Percentiles rank a stretch among this genome's conserved stretches.
phyloP scores from a whole-genome alignment of 2,329 filamentous ascomycete genomes.

The Rhytidhysteron rufulum region DNA sequence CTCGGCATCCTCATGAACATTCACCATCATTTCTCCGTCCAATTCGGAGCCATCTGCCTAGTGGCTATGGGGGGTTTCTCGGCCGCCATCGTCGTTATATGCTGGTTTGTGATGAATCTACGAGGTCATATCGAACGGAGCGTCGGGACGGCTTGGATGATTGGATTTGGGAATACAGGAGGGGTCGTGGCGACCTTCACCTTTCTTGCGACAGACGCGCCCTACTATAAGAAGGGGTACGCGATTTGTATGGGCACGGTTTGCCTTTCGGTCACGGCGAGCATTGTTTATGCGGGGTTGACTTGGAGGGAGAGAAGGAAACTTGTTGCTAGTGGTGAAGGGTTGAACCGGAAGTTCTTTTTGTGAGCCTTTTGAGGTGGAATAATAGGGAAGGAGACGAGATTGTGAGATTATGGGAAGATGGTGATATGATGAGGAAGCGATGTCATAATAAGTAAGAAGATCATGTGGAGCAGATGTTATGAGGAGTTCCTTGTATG shows the following conservation, averaged over 20 bases:
- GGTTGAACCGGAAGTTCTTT: too few relatives aligned
- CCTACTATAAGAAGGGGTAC: constrained; percentile 1
- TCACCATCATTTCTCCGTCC: constrained; percentile 8
- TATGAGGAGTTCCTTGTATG: too few relatives aligned
- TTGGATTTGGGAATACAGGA: constrained; percentile 41
- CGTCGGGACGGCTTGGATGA: constrained; percentile 39
- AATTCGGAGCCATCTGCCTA: constrained; percentile 14
- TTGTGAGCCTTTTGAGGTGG: too few relatives aligned
- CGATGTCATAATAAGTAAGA: too few relatives aligned
- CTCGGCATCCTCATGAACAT: constrained; percentile 9
- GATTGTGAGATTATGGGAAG: too few relatives aligned
- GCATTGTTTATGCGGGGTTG: not conserved
- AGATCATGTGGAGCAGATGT: too few relatives aligned
- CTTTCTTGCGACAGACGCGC: constrained; percentile 2
- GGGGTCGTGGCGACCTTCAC: constrained; percentile 7
- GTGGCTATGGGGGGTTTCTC: constrained; percentile 14
- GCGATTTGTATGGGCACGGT: not conserved
- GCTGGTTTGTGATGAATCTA: constrained; percentile 47
- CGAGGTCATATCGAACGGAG: constrained; percentile 45
- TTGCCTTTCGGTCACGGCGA: not conserved
- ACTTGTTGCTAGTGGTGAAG: not conserved
- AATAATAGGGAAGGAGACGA: too few relatives aligned
- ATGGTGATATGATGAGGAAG: too few relatives aligned
- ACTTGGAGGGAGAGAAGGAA: constrained; percentile 1
- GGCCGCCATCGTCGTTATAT: constrained; percentile 21